A percentile compares a stretch with the other conserved stretches of the same genome.
These are phyloP conservation scores for Metschnikowia drakensbergensis DNA, from an alignment of 805 yeast species.

Conservation along the genomic window DNA sequence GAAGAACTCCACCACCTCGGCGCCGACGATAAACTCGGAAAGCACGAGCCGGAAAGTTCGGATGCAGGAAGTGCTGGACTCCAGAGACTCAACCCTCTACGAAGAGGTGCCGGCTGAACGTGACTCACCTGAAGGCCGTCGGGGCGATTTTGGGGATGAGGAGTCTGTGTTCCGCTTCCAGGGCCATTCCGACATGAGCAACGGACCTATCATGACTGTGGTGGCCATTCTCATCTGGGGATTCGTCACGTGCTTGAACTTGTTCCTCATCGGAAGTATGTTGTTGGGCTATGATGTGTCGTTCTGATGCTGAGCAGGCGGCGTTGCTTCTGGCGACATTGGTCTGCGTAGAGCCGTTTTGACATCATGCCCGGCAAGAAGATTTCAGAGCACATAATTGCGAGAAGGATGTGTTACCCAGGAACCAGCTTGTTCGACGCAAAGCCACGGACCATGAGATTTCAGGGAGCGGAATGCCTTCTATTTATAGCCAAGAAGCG, in stretches of 20 bases:
- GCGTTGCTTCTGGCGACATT: neutral
- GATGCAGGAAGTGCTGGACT: neutral
- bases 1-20: slow-evolving; percentile 8
- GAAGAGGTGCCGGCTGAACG: neutral
- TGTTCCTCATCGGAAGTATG: slow-evolving; percentile 59
- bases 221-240: slow-evolving; percentile 64
- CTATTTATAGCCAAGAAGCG: too few species aligned
- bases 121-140: neutral
- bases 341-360: too few species aligned
- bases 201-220: slow-evolving; percentile 51
- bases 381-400: too few species aligned
- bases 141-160: slow-evolving; percentile 16
- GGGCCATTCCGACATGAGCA: slow-evolving; percentile 64
- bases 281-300: slow-evolving; percentile 50
- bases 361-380: too few species aligned
- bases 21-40: neutral
- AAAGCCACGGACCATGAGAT: too few species aligned
- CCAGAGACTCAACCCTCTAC: neutral
- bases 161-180: slow-evolving; percentile 23
- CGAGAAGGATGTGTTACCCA: too few species aligned
- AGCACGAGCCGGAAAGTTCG: neutral
- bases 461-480: too few species aligned
- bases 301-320: slow-evolving; percentile 23
- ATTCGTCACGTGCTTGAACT: slow-evolving; percentile 64
- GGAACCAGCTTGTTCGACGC: too few species aligned